Evolutionary conservation across 768 basidiomycete species (phyloP).

Genomic region (Strobilomyces dryophilus): DNA sequence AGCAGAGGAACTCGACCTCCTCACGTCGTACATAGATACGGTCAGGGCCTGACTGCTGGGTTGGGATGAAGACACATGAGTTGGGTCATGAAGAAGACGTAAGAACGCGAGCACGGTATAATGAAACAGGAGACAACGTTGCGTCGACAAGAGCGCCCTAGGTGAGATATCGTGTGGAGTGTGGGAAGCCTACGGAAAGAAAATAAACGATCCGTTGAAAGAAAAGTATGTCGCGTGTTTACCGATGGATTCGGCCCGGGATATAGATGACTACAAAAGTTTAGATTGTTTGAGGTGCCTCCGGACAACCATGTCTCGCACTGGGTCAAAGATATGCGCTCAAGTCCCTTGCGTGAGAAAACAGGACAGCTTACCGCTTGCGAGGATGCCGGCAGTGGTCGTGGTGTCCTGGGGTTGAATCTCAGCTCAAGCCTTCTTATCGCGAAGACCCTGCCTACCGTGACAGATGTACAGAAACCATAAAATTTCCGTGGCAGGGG

Average conservation of each 20-base stretch:
- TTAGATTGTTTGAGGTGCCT: slow-evolving; percentile 73
- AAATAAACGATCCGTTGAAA: neutral
- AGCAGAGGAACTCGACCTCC: neutral
- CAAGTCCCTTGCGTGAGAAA: neutral
- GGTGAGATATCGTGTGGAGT: slow-evolving; percentile 1
- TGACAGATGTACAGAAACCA: slow-evolving; percentile 73
- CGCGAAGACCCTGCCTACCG: slow-evolving; percentile 35
- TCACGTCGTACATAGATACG: neutral
- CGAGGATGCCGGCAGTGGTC: slow-evolving; percentile 73
- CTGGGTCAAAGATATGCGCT: slow-evolving; percentile 32
- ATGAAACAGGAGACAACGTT: slow-evolving; percentile 13
- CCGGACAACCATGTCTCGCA: slow-evolving; percentile 79
- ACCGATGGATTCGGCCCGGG: slow-evolving; percentile 5
- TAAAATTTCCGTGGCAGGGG: slow-evolving; percentile 74
- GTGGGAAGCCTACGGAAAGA: slow-evolving; percentile 1
- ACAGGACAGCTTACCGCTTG: slow-evolving; percentile 50
- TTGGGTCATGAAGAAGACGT: slow-evolving; percentile 7
- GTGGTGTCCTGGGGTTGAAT: slow-evolving; percentile 48
- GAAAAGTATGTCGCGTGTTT: neutral
- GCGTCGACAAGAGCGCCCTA: slow-evolving; percentile 8
- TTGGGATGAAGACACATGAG: neutral
- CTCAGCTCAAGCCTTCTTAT: neutral
- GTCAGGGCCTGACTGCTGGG: neutral
- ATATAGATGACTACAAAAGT: slow-evolving; percentile 42
- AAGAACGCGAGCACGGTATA: slow-evolving; percentile 2